Conservation (phyloP, 495 filamentous ascomycete species). For the Penicillium soppii region DNA sequence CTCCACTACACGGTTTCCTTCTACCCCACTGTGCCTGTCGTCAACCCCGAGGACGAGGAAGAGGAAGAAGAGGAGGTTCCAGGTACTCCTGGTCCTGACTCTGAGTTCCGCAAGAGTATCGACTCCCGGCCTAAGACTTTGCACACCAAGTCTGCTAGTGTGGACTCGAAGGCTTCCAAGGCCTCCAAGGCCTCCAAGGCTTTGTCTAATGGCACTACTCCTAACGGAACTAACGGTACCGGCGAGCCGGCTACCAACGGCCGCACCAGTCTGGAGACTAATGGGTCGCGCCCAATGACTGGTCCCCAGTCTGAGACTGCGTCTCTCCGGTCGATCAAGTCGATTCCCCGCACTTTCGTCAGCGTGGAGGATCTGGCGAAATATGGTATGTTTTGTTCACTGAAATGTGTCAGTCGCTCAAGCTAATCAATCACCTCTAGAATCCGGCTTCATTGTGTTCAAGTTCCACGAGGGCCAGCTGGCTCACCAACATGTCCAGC, state of each 20-base stretch:
- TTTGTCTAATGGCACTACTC: conserved; percentile 17
- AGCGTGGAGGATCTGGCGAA: conserved; percentile 74
- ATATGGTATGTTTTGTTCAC: conserved; percentile 54
- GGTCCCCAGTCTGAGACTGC: conserved; percentile 37
- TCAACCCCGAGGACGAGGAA: conserved; percentile 91
- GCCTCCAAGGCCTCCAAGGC: conserved; percentile 24
- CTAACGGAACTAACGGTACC: conserved; percentile 27
- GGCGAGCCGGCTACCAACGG: conserved; percentile 30
- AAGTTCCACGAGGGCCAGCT: conserved; percentile 86
- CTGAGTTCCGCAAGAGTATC: conserved; percentile 35
- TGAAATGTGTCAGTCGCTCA: too few species aligned
- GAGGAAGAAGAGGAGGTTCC: conserved; percentile 44
- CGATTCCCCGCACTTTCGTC: conserved; percentile 73
- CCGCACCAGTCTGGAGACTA: conserved; percentile 39
- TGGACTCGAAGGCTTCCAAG: conserved; percentile 33
- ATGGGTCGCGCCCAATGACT: conserved; percentile 24
- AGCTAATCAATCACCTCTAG: conserved; percentile 42
- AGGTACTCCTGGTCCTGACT: conserved; percentile 14
- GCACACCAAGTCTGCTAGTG: conserved; percentile 32
- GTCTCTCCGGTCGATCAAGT: conserved; percentile 44
- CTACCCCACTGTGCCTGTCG: conserved; percentile 82
- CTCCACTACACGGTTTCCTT: conserved; percentile 86
- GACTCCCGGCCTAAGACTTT: conserved; percentile 28
- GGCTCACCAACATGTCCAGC: conserved; percentile 67
- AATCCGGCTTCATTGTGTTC: conserved; percentile 92